A percentile compares a stretch with the other conserved stretches of the same genome.
phyloP scores from a whole-genome alignment of 768 basidiomycete genomes.

The Lactifluus subvellereus region DNA sequence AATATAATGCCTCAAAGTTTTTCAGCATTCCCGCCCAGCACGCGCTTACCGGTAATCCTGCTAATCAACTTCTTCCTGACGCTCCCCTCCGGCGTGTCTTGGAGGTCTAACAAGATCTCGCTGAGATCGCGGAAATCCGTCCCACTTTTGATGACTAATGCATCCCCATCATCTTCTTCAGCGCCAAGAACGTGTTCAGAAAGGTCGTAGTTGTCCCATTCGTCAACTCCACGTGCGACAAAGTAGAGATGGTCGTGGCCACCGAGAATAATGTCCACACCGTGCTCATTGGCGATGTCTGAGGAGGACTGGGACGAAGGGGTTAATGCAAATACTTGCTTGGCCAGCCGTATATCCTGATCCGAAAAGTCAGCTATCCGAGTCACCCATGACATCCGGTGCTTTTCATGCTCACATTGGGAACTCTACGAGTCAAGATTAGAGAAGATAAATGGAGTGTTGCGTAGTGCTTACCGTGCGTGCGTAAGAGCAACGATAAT shows the following conservation, averaged over 20 bases:
- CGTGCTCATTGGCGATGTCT: slow-evolving; percentile 52
- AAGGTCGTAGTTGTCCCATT: slow-evolving; percentile 63
- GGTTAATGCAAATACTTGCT: slow-evolving; percentile 54
- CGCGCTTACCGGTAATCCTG: slow-evolving; percentile 47
- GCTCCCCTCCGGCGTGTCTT: slow-evolving; percentile 53
- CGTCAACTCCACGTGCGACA: slow-evolving; percentile 54
- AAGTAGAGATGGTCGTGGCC: slow-evolving; percentile 89
- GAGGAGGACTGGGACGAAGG: slow-evolving; percentile 43
- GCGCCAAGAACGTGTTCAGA: slow-evolving; percentile 51
- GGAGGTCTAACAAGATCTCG: slow-evolving; percentile 60
- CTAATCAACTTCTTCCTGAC: slow-evolving; percentile 61
- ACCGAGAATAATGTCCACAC: slow-evolving; percentile 78
- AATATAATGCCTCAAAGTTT: neutral
- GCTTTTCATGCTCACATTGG: slow-evolving; percentile 27
- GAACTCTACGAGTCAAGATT: slow-evolving; percentile 26
- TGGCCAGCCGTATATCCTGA: slow-evolving; percentile 69
- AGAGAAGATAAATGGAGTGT: neutral
- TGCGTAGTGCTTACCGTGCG: slow-evolving; percentile 45
- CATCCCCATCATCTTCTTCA: slow-evolving; percentile 65
- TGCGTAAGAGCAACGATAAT: slow-evolving; percentile 85
- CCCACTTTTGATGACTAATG: slow-evolving; percentile 78
- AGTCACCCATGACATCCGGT: neutral
- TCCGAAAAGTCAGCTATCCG: slow-evolving; percentile 1
- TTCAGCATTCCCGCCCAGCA: neutral
- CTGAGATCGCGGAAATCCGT: slow-evolving; percentile 87